Base-by-base conservation (phyloP, 306 rosid genomes). In the Casuarina cunninghamiana region DNA sequence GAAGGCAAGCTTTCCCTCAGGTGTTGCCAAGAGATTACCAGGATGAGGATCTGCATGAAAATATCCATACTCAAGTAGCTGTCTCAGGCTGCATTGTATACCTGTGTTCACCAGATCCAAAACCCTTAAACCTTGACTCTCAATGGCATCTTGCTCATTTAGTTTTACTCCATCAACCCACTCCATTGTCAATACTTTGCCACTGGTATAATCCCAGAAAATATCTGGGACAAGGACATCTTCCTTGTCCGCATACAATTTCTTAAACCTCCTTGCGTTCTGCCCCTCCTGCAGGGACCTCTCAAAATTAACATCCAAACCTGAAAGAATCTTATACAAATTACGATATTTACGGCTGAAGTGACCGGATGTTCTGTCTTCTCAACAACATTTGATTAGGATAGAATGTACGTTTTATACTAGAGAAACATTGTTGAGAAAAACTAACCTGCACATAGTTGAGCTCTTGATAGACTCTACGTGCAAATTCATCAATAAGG, bases 21-120 rank as follows among this genome's bases (percentile, higher is more conserved):
- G 93, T 15, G 98, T 94, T 39, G 97, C 98, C 86, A 94, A 86
- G 66, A 94, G 98, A 86, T 94, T 94, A 83, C 98, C 98, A 71
- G 98, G 98, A 88, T 94, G 98, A 86, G 98, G 98, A 88, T 94
- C 98, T 32, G 98, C 98, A 79, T 94, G 98, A 83, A 94, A 94
- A 85, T 89, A 94, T 54, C 98, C 98, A 35, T 94, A 89, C 87
- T 94, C 97, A 53, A 94, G 97, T 51, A 94, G 84, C 79, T 92
- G 98, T 76, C 97, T 88, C 42, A 94, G 97, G 85, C 97, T 94
- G 88, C 98, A 94, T 49, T 94, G 98, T 63, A 92, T 89, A 53
- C 98, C 97, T 2, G 92, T 78, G 51, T 92, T 94, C 55, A 94
- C 97, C 5, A 92, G 84, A 86, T 94, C 97, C 83, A 92, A 81